Evolutionary conservation across 2,329 filamentous ascomycete species (phyloP).

Genomic region (Helotiales sp.): DNA sequence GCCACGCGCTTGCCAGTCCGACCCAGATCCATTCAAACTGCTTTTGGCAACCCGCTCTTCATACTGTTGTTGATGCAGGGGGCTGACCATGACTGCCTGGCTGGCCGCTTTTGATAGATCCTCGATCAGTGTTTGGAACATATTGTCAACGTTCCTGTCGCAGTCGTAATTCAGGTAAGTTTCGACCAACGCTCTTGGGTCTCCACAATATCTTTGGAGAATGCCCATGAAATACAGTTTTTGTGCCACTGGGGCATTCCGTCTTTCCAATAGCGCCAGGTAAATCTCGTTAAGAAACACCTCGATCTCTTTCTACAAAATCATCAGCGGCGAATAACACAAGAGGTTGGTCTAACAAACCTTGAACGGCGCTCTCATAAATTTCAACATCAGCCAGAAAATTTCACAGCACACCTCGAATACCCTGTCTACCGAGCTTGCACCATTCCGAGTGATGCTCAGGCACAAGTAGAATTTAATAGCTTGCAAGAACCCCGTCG

Average conservation of each 20-base stretch:
- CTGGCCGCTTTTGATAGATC: constrained; percentile 89
- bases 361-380: constrained; percentile 93
- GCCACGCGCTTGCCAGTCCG: constrained; percentile 87
- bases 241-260: constrained; percentile 84
- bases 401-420: constrained; percentile 97
- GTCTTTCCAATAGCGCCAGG: constrained; percentile 85
- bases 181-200: constrained; percentile 89
- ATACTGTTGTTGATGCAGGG: constrained; percentile 82
- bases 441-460: constrained; percentile 91
- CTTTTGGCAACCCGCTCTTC: constrained; percentile 72
- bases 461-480: constrained; percentile 97
- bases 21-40: constrained; percentile 54
- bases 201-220: constrained; percentile 80
- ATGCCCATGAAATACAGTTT: constrained; percentile 91
- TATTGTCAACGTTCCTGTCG: constrained; percentile 93
- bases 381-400: constrained; percentile 96
- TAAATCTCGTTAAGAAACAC: constrained; percentile 99
- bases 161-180: constrained; percentile 99
- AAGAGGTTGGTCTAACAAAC: constrained; percentile 49
- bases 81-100: constrained; percentile 74
- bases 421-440: constrained; percentile 87
- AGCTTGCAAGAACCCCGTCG: constrained; percentile 89
- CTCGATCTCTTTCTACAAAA: constrained; percentile 86
- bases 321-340: constrained; percentile 14
- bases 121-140: constrained; percentile 94